Evolutionary conservation across 805 yeast genomes (phyloP).

Genomic region (Metschnikowia anglica): DNA sequence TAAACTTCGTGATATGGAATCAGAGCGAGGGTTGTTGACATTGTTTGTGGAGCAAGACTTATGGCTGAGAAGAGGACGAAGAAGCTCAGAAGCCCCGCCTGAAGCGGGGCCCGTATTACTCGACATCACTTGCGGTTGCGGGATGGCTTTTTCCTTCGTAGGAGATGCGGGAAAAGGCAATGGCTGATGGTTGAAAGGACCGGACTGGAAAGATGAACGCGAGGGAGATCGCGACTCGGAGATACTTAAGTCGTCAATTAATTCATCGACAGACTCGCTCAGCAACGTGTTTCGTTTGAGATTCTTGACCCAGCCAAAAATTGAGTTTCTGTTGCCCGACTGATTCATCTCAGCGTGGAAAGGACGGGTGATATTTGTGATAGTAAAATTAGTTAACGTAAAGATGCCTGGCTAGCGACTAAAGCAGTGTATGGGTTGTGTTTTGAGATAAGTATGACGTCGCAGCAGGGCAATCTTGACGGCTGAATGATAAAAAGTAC

Average conservation of each 20-base stretch:
- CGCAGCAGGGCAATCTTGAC: no score
- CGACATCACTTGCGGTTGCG: constrained; percentile 5
- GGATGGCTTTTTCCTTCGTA: constrained; percentile 10
- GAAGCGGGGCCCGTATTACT: not conserved
- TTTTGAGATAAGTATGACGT: not conserved
- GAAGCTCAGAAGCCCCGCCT: constrained; percentile 23
- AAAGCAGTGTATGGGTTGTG: no score
- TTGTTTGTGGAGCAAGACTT: constrained; percentile 52
- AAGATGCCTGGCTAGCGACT: not conserved
- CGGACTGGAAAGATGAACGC: constrained; percentile 17
- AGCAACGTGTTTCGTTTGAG: constrained; percentile 39
- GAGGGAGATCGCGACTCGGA: constrained; percentile 24
- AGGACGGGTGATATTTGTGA: not conserved
- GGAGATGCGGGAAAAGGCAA: constrained; percentile 15
- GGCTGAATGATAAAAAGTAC: no score
- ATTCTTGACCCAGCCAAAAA: constrained; percentile 47
- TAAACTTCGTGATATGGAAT: constrained; percentile 28
- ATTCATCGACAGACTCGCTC: constrained; percentile 40
- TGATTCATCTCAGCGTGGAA: constrained; percentile 31
- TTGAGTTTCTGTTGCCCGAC: constrained; percentile 40
- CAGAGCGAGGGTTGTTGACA: constrained; percentile 40
- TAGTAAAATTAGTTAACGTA: not conserved
- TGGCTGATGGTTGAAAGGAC: no score
- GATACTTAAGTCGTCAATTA: constrained; percentile 21
- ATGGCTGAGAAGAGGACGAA: constrained; percentile 50